Conservation (phyloP, 2,329 filamentous ascomycete genomes). For the Thielaviopsis populi region DNA sequence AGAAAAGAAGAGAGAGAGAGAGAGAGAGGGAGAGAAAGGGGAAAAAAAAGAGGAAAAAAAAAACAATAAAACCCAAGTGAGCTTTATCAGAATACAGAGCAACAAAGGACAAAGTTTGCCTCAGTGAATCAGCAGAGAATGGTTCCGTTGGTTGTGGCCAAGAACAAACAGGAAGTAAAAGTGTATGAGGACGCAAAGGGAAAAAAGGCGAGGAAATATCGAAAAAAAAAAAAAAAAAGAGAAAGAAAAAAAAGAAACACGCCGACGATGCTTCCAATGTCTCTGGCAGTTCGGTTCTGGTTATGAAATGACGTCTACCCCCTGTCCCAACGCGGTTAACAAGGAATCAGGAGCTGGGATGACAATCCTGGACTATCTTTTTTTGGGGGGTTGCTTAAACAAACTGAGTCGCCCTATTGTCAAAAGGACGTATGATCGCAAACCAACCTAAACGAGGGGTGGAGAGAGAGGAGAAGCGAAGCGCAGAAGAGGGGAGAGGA, state of each 20-base stretch:
- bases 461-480: background rate
- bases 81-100: too few relatives aligned
- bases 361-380: background rate
- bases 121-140: background rate
- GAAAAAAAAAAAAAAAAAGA: background rate
- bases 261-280: conserved; percentile 1
- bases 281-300: conserved; percentile 5
- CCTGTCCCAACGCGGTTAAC: conserved; percentile 15
- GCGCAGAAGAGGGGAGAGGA: background rate
- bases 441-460: background rate
- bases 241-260: background rate
- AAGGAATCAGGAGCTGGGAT: conserved; percentile 4
- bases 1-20: background rate
- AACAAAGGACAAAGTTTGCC: background rate
- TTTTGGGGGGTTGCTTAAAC: background rate
- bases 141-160: background rate
- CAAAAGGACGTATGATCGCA: background rate
- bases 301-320: background rate
- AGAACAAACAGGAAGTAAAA: background rate
- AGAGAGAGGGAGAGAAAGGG: background rate
- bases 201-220: too few relatives aligned
- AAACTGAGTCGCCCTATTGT: background rate
- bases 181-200: too few relatives aligned
- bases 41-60: background rate
- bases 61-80: background rate